Percentiles rank a stretch among this genome's conserved stretches.
Conservation (phyloP, 202 grass and related monocot genomes). For the Bolboschoenoplectus hybrid region DNA sequence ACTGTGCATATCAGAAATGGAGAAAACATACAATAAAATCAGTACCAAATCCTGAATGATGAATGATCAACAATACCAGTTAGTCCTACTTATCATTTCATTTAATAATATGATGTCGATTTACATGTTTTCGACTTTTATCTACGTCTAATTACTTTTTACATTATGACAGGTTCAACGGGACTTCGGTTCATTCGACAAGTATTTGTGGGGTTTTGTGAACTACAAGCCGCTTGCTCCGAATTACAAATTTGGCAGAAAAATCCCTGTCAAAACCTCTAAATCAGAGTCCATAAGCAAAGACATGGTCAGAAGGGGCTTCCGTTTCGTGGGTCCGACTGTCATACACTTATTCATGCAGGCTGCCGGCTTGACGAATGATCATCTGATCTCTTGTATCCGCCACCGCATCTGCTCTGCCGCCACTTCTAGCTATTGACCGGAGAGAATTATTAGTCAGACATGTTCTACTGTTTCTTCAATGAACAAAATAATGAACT, state of each 20-base stretch:
- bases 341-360: constrained; percentile 98
- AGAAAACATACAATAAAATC: constrained; percentile 14
- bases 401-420: constrained; percentile 66
- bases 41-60: constrained; percentile 19
- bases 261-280: constrained; percentile 96
- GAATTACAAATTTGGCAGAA: constrained; percentile 88
- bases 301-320: constrained; percentile 90
- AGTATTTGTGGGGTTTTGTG: constrained; percentile 94
- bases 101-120: background rate
- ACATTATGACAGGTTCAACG: constrained; percentile 49
- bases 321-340: constrained; percentile 89
- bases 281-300: constrained; percentile 99
- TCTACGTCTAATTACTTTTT: background rate
- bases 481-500: background rate
- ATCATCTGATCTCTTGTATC: constrained; percentile 86
- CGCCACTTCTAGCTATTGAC: constrained; percentile 10
- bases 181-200: constrained; percentile 65
- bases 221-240: constrained; percentile 84
- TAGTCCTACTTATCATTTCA: background rate
- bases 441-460: background rate
- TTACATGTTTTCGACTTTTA: background rate
- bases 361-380: constrained; percentile 92
- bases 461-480: constrained; percentile 18
- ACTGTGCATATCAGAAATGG: background rate
- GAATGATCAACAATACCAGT: background rate